phyloP scores from a whole-genome alignment of 192 early-diverging fungal genomes.

The Rhizophagus clarus region DNA sequence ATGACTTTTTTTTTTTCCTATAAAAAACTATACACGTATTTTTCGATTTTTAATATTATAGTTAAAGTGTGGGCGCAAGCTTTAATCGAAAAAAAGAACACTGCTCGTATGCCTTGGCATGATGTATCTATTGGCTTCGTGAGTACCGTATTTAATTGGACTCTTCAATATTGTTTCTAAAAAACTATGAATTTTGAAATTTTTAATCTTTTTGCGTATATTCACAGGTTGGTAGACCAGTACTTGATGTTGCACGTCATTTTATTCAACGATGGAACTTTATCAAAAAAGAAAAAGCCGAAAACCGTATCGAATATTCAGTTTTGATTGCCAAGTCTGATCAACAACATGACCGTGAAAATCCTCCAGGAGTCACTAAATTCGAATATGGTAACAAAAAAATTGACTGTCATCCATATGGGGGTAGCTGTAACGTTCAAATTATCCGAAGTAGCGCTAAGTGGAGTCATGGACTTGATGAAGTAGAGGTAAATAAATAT shows the following conservation, averaged over 20 bases:
- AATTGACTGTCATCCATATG: slow-evolving; percentile 58
- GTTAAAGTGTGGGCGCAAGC: slow-evolving; percentile 53
- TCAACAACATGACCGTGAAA: slow-evolving; percentile 20
- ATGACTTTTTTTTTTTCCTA: not conserved
- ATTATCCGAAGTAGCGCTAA: slow-evolving; percentile 67
- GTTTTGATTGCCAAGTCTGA: slow-evolving; percentile 78
- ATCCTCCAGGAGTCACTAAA: not conserved
- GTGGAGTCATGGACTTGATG: slow-evolving; percentile 71
- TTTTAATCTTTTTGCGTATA: not conserved
- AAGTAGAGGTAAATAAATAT: slow-evolving; percentile 47
- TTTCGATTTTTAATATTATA: slow-evolving; percentile 21
- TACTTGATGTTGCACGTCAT: slow-evolving; percentile 83
- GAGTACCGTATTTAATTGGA: not conserved
- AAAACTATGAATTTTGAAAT: not conserved
- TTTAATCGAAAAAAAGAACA: slow-evolving; percentile 47
- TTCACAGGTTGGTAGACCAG: slow-evolving; percentile 65
- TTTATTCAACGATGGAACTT: slow-evolving; percentile 95
- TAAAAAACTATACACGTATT: not conserved
- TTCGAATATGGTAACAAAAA: slow-evolving; percentile 51
- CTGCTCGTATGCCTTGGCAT: slow-evolving; percentile 89
- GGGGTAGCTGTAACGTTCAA: slow-evolving; percentile 71
- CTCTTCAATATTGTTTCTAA: not conserved
- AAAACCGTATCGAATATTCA: slow-evolving; percentile 60
- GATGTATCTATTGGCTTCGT: slow-evolving; percentile 78
- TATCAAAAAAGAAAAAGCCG: slow-evolving; percentile 71